Base-by-base conservation (phyloP, 2,329 filamentous ascomycete genomes). In the Ophiostoma australiae region DNA sequence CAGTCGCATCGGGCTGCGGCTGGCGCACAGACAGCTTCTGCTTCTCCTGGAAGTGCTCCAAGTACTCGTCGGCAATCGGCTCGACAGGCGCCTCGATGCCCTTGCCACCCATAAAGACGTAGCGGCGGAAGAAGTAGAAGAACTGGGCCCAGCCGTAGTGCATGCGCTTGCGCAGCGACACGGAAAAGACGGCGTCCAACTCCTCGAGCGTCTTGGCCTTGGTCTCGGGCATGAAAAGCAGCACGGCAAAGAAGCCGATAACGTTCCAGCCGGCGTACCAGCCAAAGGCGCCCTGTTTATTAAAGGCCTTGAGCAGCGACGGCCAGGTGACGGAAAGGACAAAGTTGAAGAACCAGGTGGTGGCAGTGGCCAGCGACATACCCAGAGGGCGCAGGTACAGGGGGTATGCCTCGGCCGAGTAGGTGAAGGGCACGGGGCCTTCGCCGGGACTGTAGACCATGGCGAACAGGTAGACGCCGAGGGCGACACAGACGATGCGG, bases 361-460 rank as follows among this genome's bases (percentile, higher is more conserved):
- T 85, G 0, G 84, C 83, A 1, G 83, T 85, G 0, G 84, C 83
- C 0, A 89, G 79, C 1, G 85, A 85, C 87, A 89, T 89, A 58
- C 87, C 87, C 68, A 88, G 81, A 1, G 86, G 82, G 20, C 88
- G 85, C 58, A 89, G 84, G 73, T 89, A 88, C 1, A 89, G 80
- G 4, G 88, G 88, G 75, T 89, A 90, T 1, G 87, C 88, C 77
- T 90, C 88, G 27, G 88, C 88, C 0, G 86, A 89, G 76, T 90
- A 90, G 0, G 87, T 89, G 75, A 90, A 90, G 0, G 88, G 87
- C 0, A 90, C 87, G 6, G 82, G 82, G 0, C 88, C 88, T 76
- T 88, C 87, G 52, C 88, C 88, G 0, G 87, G 87, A 0, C 82
- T 84, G 77, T 86, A 86, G 15, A 85, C 82, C 17, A 84, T 77